Evolutionary conservation across 495 filamentous ascomycete species (phyloP).

Genomic region (Podospora bellae-mahoneyi): DNA sequence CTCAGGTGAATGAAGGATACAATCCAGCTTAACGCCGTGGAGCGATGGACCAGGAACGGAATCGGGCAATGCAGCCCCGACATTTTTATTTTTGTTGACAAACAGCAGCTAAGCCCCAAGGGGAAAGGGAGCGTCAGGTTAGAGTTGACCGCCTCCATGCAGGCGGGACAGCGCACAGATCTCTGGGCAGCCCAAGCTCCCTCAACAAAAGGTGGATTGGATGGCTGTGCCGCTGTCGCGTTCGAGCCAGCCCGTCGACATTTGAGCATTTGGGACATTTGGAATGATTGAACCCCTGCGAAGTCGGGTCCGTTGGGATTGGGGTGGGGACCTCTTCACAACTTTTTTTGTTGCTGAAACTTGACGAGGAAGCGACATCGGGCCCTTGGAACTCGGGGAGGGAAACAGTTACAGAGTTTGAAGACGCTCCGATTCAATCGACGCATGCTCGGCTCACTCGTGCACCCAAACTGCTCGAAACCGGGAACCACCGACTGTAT

Average conservation of each 20-base stretch:
- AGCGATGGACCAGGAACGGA: constrained; percentile 3
- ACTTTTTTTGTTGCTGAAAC: constrained; percentile 2
- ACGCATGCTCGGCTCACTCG: constrained; percentile 3
- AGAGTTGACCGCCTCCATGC: constrained; percentile 26
- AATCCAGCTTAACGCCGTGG: not conserved
- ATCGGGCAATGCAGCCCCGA: constrained; percentile 15
- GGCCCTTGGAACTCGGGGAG: not conserved
- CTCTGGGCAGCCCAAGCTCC: constrained; percentile 29
- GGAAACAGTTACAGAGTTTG: not conserved
- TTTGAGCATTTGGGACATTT: not conserved
- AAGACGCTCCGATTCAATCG: not conserved
- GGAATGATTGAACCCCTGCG: constrained; percentile 6
- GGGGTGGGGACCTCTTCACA: constrained; percentile 8
- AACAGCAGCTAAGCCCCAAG: constrained; percentile 17
- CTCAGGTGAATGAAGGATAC: not conserved
- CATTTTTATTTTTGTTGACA: constrained; percentile 26
- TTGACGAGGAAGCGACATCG: not conserved
- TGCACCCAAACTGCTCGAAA: not conserved
- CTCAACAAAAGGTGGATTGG: constrained; percentile 26
- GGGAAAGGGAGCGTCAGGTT: constrained; percentile 10
- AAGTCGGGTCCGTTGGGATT: constrained; percentile 16
- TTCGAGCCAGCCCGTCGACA: constrained; percentile 2
- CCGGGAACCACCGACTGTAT: constrained; percentile 1
- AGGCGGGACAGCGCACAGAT: constrained; percentile 12
- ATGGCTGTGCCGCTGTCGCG: constrained; percentile 15